Conservation (phyloP, 2,329 filamentous ascomycete genomes). For the Neonectria faginata region DNA sequence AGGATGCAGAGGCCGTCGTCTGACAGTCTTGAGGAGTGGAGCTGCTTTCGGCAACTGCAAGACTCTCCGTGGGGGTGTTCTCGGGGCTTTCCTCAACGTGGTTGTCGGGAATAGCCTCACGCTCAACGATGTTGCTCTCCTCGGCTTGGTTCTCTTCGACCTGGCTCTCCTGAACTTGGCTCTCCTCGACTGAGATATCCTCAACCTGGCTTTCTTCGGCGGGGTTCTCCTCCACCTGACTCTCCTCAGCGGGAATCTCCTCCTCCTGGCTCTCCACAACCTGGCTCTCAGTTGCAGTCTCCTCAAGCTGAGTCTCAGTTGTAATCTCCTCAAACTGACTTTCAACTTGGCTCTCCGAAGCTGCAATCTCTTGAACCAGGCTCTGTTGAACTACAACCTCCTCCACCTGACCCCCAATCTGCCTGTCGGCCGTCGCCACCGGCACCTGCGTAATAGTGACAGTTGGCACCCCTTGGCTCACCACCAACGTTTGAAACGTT, state of each 20-base stretch:
- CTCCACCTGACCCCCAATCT: slow-evolving; percentile 44
- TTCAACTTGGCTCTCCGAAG: not conserved
- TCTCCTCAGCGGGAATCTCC: slow-evolving; percentile 31
- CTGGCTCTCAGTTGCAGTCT: not conserved
- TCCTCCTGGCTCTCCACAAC: slow-evolving; percentile 32
- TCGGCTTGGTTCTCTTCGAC: not conserved
- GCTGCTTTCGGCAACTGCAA: slow-evolving; percentile 4
- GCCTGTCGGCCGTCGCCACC: slow-evolving; percentile 23
- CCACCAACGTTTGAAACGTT: slow-evolving; percentile 48
- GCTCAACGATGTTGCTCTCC: slow-evolving; percentile 8
- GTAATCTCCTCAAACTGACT: not conserved
- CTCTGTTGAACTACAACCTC: not conserved
- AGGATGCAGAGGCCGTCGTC: slow-evolving; percentile 2
- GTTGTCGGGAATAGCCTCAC: not conserved
- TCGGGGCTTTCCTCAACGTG: slow-evolving; percentile 26
- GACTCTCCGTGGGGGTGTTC: slow-evolving; percentile 3
- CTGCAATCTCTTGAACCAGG: not conserved
- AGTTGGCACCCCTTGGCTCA: slow-evolving; percentile 40
- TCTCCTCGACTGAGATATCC: not conserved
- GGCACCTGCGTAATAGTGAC: slow-evolving; percentile 42
- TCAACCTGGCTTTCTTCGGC: slow-evolving; percentile 20
- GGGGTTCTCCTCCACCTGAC: slow-evolving; percentile 15
- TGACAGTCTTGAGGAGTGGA: slow-evolving; percentile 5
- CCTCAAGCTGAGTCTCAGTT: not conserved
- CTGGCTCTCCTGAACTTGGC: not conserved